These are phyloP conservation scores for Debaryomycetaceae sp. DNA, from an alignment of 1,139 yeast species.

Conservation along the genomic window DNA sequence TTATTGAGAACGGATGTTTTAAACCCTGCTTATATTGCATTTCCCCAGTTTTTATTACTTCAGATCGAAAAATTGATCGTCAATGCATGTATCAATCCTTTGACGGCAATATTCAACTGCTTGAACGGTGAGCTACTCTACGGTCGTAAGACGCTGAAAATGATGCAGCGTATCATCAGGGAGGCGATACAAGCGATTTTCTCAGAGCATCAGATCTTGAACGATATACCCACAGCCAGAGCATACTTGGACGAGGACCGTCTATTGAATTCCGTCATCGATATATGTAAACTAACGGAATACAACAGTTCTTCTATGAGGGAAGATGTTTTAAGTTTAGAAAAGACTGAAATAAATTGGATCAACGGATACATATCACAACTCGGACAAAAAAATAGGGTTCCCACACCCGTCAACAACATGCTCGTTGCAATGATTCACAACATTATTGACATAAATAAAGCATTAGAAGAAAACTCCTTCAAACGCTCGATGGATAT, in stretches of 20 bases:
- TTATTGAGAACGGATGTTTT: conserved; percentile 32
- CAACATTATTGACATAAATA: conserved; percentile 34
- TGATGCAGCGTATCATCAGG: conserved; percentile 38
- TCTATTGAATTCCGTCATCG: conserved; percentile 44
- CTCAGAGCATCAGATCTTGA: conserved; percentile 32
- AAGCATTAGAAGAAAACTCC: conserved; percentile 25
- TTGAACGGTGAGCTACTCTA: conserved; percentile 64
- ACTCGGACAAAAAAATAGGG: conserved; percentile 43
- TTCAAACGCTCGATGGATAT: conserved; percentile 6
- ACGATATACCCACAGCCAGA: conserved; percentile 30
- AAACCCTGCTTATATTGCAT: conserved; percentile 43
- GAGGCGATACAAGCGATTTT: conserved; percentile 46
- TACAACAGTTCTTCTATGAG: conserved; percentile 84
- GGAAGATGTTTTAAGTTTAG: conserved; percentile 62
- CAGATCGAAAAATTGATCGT: conserved; percentile 77
- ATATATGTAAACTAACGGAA: conserved; percentile 45
- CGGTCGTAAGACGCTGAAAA: conserved; percentile 24
- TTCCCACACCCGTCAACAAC: conserved; percentile 45
- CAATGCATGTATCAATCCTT: conserved; percentile 73
- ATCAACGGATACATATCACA: conserved; percentile 70
- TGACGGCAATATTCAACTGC: conserved; percentile 66
- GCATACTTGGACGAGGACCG: conserved; percentile 38
- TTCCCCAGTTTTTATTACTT: conserved; percentile 52
- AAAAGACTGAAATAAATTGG: conserved; percentile 71
- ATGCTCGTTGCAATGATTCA: conserved; percentile 47